phyloP scores from a whole-genome alignment of 129 eudicot species.

The Cynara cardunculus region DNA sequence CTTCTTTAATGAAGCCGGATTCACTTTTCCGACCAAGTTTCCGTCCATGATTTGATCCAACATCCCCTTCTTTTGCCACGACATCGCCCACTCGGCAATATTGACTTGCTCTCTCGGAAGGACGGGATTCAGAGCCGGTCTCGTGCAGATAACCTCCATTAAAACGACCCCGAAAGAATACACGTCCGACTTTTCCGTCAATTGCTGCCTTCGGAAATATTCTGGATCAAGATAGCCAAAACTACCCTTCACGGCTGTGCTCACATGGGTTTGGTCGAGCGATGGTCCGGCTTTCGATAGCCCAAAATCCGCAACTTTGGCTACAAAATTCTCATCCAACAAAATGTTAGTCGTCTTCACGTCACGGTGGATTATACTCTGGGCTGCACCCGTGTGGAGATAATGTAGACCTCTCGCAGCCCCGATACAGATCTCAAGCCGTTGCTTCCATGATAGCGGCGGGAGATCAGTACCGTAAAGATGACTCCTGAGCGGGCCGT shows the following conservation, averaged over 20 bases:
- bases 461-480: conserved; percentile 57
- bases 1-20: conserved; percentile 42
- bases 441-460: conserved; percentile 58
- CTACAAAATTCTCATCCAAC: conserved; percentile 68
- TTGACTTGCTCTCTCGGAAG: conserved; percentile 82
- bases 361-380: conserved; percentile 72
- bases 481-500: conserved; percentile 73
- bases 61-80: conserved; percentile 57
- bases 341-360: conserved; percentile 77
- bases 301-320: conserved; percentile 83
- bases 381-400: conserved; percentile 74
- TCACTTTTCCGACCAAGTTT: conserved; percentile 40
- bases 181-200: conserved; percentile 26
- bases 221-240: conserved; percentile 41
- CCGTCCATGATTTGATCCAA: conserved; percentile 60
- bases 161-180: conserved; percentile 69
- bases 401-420: conserved; percentile 82
- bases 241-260: conserved; percentile 70
- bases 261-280: conserved; percentile 79
- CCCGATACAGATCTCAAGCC: conserved; percentile 69
- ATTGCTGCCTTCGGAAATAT: conserved; percentile 32
- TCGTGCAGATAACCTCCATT: conserved; percentile 68
- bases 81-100: conserved; percentile 87
- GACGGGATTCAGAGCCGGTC: conserved; percentile 70
- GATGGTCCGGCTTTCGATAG: conserved; percentile 76